phyloP scores from a whole-genome alignment of 2,329 filamentous ascomycete genomes.

The Sclerotinia trifoliorum region DNA sequence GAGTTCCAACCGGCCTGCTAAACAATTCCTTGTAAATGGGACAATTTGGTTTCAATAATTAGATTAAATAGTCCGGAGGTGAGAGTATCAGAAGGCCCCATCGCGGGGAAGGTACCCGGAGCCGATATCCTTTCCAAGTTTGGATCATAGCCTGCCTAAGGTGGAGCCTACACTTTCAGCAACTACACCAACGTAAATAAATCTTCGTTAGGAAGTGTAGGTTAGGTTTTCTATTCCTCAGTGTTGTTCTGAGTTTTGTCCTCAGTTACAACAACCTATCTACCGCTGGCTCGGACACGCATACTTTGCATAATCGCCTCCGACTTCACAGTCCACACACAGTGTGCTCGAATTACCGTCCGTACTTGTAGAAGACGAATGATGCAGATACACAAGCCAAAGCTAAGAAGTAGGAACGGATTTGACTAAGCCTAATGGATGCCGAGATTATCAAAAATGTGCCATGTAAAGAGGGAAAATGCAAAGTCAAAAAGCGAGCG shows the following conservation, averaged over 20 bases:
- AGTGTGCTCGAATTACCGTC: constrained; percentile 41
- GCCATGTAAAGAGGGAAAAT: constrained; percentile 71
- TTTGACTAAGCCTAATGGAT: background rate
- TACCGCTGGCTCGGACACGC: too few species aligned
- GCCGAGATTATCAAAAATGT: background rate
- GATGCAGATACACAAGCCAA: background rate
- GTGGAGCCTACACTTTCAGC: background rate
- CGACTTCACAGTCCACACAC: constrained; percentile 47
- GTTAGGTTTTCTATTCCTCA: background rate
- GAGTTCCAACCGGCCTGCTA: background rate
- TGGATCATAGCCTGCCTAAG: background rate
- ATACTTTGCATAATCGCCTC: background rate
- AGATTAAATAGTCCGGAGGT: background rate
- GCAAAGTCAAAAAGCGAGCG: constrained; percentile 70
- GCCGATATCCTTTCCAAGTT: background rate
- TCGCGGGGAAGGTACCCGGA: background rate
- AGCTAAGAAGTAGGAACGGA: background rate
- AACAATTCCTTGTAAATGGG: too few species aligned
- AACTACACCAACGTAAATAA: background rate
- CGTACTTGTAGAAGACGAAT: constrained; percentile 1
- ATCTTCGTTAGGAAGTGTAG: background rate
- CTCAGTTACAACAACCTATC: background rate
- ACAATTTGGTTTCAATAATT: too few species aligned
- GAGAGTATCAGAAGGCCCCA: background rate
- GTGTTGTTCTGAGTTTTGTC: background rate